Conservation (phyloP, 1,284 basidiomycete genomes). For the Fistulinella staudtii region DNA sequence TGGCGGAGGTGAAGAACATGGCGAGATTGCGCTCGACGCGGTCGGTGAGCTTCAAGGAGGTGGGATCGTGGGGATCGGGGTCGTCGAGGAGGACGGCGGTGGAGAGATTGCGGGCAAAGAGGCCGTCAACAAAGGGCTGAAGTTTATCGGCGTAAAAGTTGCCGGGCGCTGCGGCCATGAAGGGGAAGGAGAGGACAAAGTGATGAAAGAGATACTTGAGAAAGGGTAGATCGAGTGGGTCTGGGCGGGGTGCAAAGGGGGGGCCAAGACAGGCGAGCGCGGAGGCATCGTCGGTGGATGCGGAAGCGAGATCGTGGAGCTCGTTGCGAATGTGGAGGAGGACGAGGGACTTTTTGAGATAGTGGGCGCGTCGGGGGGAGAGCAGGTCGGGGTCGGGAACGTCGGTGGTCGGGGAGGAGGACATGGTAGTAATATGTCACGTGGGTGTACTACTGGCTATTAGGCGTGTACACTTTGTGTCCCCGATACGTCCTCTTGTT, state of each 20-base stretch:
- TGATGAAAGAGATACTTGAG: slow-evolving; percentile 86
- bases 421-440: slow-evolving; percentile 11
- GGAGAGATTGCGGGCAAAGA: slow-evolving; percentile 76
- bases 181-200: slow-evolving; percentile 90
- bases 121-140: slow-evolving; percentile 84
- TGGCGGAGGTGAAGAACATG: slow-evolving; percentile 76
- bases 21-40: slow-evolving; percentile 83
- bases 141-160: slow-evolving; percentile 91
- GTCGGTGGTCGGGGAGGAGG: slow-evolving; percentile 4
- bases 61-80: slow-evolving; percentile 44
- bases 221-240: slow-evolving; percentile 75
- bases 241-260: slow-evolving; percentile 70
- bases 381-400: not conserved
- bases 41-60: slow-evolving; percentile 57
- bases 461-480: slow-evolving; percentile 58
- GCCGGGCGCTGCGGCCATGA: slow-evolving; percentile 80
- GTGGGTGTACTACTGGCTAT: slow-evolving; percentile 20
- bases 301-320: slow-evolving; percentile 62
- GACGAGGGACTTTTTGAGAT: slow-evolving; percentile 93
- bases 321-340: slow-evolving; percentile 81
- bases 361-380: slow-evolving; percentile 87
- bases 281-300: slow-evolving; percentile 59
- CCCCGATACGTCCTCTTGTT: slow-evolving; percentile 66
- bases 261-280: slow-evolving; percentile 83
- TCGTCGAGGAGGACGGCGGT: slow-evolving; percentile 64